Base-by-base conservation (phyloP, 768 basidiomycete genomes). In the Lentinula edodes region DNA sequence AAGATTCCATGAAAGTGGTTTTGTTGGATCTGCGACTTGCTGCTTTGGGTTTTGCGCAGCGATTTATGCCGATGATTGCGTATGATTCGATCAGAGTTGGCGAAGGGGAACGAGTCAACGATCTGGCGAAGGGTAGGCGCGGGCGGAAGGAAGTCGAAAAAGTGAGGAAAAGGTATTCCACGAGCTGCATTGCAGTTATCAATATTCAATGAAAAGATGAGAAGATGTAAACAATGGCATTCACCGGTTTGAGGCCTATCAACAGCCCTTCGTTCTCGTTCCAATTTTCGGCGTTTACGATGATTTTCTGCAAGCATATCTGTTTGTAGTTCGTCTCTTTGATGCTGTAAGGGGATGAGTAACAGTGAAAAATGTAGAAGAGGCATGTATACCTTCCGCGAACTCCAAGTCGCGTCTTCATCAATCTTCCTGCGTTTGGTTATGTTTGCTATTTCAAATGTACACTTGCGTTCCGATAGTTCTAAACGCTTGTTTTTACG, bases 241-340 rank as follows among this genome's bases (percentile, higher is more conserved):
- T 52, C 67, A 93, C 94, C 73, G 57, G 88, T 85, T 52, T 83
- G 85, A 9, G 90, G 88, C n/a, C 87, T 77, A 66, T 95, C 95
- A 12, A 87, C 70, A 0, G 83, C 82, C 65, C 94, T 81, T 63
- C 93, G 85, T 64, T 97, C 94, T 62, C 94, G 81, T 71, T 98
- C 95, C 39, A 98, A 73, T 52, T 85, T 81, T 50, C 95, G 79
- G 61, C 92, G 81, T 72, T 96, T 96, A 64, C 90, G 79, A 71
- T 92, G 94, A 6, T 90, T 88, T 66, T 95, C 91, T 0, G 95
- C 86, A 60, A 95, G 89, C 87, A 96, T 91, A 13, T 90, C 88
- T 1, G 84, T 89, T 68, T 95, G 90, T 12, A 95, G 74, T 52
- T 88, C 86, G 66, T 93, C 90, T 56, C 90, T 81, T 28, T 89